Base-by-base conservation (phyloP, 352 stramenopile genomes). In the Discostella stelligera region DNA sequence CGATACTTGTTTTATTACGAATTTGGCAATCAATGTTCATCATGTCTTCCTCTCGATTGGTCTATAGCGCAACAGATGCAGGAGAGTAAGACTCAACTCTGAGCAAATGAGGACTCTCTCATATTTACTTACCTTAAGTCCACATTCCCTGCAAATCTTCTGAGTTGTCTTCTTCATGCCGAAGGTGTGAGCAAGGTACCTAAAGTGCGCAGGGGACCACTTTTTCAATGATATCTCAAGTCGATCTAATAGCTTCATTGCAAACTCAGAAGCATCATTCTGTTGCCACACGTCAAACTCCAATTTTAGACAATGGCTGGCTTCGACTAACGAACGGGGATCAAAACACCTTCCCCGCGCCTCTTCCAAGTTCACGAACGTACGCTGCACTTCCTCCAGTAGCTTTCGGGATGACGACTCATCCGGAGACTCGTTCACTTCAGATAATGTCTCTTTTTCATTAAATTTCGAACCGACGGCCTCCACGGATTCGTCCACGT, bases 261-360 rank as follows among this genome's bases (percentile, higher is more conserved):
- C 98, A 90, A 99, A 99, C 80, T 99, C 97, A 25, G 93, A 97
- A 2, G 97, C 97, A 84, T 99, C 97, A 81, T 99, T 99, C 84
- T 99, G 97, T 80, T 99, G 97, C 85, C 98, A 99, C 7, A 99
- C 95, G 60, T 95, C 90, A 73, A 95, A 96, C 63, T 97, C 96
- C 25, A 99, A 92, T 58, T 96, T 96, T 61, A 96, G 86, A 80
- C 90, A 95, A 46, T 87, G 82, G 72, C 89, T 94, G 0, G 91
- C 91, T 69, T 96, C 92, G 32, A 96, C 91, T 18, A 96, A 80
- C 14, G 82, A 81, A 39, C 84, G 77, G 37, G 93, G 93, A 81
- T 96, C 92, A 71, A 94, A 96, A 62, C 89, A 95, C 16, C 89
- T 60, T 71, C 88, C 63, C 52, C 65, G 84, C 79, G 79, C 52